These are phyloP conservation scores for Zygotorulaspora florentina DNA, from an alignment of 805 yeast genomes.

Conservation along the genomic window DNA sequence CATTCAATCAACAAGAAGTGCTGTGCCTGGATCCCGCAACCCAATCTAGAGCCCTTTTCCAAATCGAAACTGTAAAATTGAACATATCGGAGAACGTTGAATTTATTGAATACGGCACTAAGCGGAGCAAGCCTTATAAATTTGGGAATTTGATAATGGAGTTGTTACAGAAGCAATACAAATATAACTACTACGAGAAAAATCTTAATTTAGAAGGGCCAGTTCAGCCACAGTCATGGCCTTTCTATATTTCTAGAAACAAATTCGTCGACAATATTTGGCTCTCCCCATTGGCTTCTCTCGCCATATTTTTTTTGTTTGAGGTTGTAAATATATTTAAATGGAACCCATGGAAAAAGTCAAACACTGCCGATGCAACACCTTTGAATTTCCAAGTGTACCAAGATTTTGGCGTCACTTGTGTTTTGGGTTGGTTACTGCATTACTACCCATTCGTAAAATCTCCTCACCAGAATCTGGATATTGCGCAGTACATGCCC, in stretches of 20 bases:
- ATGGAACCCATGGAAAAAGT: constrained; percentile 21
- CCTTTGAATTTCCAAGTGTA: constrained; percentile 8
- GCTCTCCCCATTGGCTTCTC: constrained; percentile 16
- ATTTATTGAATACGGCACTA: constrained; percentile 1
- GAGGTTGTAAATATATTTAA: constrained; percentile 1
- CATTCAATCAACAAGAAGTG: constrained; percentile 79
- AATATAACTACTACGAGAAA: constrained; percentile 21
- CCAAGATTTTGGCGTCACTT: constrained; percentile 19
- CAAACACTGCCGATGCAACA: not conserved
- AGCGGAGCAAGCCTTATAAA: not conserved
- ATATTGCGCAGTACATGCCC: constrained; percentile 22
- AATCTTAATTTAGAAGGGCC: constrained; percentile 9
- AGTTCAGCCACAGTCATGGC: constrained; percentile 19
- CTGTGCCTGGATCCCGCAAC: constrained; percentile 76
- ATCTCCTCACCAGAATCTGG: constrained; percentile 19
- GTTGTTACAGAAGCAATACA: constrained; percentile 15
- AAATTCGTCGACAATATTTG: constrained; percentile 15
- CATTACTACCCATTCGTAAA: constrained; percentile 25
- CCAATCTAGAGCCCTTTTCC: constrained; percentile 65
- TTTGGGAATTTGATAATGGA: constrained; percentile 8
- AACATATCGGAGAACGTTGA: constrained; percentile 2
- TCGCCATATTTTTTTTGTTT: constrained; percentile 7
- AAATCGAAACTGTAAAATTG: constrained; percentile 46
- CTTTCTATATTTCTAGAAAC: constrained; percentile 10
- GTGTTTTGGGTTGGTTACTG: constrained; percentile 28